These are phyloP conservation scores for Russula lepida DNA, from an alignment of 768 basidiomycete species.

Conservation along the genomic window DNA sequence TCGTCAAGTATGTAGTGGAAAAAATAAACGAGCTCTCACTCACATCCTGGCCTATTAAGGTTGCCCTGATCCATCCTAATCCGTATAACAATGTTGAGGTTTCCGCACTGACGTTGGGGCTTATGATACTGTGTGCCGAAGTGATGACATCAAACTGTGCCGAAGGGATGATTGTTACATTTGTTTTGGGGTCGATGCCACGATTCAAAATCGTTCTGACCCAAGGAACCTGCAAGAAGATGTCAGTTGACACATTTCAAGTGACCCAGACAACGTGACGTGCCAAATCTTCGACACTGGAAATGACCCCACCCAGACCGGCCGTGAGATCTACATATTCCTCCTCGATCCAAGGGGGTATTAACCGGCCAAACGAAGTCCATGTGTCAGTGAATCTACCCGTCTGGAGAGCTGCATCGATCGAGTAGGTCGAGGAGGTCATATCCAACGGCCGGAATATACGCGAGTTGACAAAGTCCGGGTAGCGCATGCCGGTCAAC, in stretches of 20 bases:
- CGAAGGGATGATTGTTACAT: constrained; percentile 30
- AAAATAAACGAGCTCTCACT: background rate
- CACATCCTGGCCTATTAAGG: constrained; percentile 37
- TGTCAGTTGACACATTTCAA: background rate
- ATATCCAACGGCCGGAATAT: constrained; percentile 37
- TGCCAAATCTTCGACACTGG: constrained; percentile 37
- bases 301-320: constrained; percentile 38
- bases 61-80: constrained; percentile 35
- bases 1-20: background rate
- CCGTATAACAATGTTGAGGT: constrained; percentile 31
- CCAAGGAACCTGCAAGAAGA: constrained; percentile 33
- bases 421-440: constrained; percentile 34
- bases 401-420: constrained; percentile 26
- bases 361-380: constrained; percentile 27
- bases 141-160: constrained; percentile 28
- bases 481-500: constrained; percentile 29
- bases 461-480: constrained; percentile 35
- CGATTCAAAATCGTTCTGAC: constrained; percentile 28
- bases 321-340: constrained; percentile 26
- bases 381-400: constrained; percentile 32
- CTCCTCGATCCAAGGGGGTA: constrained; percentile 28
- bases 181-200: constrained; percentile 28
- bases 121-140: constrained; percentile 26
- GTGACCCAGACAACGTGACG: constrained; percentile 9
- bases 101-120: background rate